phyloP scores from a whole-genome alignment of 2,329 filamentous ascomycete genomes.

The Chaetomium sp. region DNA sequence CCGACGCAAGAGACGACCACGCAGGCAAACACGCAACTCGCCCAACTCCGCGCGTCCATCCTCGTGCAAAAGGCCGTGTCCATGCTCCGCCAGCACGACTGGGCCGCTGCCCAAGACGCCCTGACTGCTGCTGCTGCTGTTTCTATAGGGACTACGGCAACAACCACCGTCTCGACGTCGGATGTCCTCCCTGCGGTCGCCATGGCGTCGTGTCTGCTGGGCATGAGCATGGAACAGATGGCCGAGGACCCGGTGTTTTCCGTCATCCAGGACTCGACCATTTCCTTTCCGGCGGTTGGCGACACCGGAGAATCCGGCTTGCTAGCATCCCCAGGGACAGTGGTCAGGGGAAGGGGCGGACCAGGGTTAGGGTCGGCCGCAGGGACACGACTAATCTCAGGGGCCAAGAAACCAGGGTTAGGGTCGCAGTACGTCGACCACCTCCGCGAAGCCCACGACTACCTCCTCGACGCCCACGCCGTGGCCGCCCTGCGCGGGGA shows the following conservation, averaged over 20 bases:
- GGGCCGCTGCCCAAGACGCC: slow-evolving; percentile 49
- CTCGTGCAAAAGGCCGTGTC: slow-evolving; percentile 39
- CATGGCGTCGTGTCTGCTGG: slow-evolving; percentile 61
- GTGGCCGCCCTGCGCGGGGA: slow-evolving; percentile 48
- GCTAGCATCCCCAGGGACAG: slow-evolving; percentile 15
- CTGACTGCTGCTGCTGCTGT: slow-evolving; percentile 45
- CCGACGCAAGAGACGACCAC: slow-evolving; percentile 22
- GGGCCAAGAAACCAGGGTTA: slow-evolving; percentile 21
- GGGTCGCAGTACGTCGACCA: slow-evolving; percentile 48
- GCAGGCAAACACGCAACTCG: slow-evolving; percentile 30
- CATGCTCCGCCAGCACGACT: slow-evolving; percentile 46
- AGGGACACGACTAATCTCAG: slow-evolving; percentile 18
- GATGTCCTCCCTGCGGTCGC: slow-evolving; percentile 43
- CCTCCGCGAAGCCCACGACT: slow-evolving; percentile 59
- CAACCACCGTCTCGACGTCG: slow-evolving; percentile 23
- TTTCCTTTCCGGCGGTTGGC: slow-evolving; percentile 71
- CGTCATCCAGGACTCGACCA: slow-evolving; percentile 84
- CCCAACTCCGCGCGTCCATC: slow-evolving; percentile 34
- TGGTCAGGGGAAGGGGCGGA: too few species aligned
- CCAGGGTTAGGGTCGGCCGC: slow-evolving; percentile 16
- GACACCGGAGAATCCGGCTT: slow-evolving; percentile 35
- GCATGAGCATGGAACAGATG: slow-evolving; percentile 65
- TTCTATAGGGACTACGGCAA: slow-evolving; percentile 13
- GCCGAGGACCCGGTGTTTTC: slow-evolving; percentile 78
- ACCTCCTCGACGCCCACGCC: slow-evolving; percentile 57